These are phyloP conservation scores for Lophium mytilinum DNA, from an alignment of 495 filamentous ascomycete genomes.

Conservation along the genomic window DNA sequence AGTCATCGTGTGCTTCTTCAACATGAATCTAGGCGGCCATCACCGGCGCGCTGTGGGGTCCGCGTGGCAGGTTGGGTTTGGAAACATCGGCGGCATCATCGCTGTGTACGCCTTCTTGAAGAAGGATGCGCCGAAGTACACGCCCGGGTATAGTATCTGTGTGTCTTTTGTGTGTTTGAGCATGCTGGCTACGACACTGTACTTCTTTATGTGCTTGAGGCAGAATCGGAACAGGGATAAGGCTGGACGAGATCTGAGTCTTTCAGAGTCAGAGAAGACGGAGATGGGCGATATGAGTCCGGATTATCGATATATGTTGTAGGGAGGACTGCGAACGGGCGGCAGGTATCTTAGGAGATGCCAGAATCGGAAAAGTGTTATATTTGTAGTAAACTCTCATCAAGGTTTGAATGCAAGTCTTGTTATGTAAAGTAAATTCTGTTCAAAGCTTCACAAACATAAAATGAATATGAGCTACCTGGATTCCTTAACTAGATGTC, in stretches of 20 bases:
- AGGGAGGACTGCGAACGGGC: neutral
- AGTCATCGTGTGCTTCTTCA: slow-evolving; percentile 85
- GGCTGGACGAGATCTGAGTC: slow-evolving; percentile 40
- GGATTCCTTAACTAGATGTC: too few relatives aligned
- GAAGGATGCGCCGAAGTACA: slow-evolving; percentile 63
- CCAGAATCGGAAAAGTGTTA: too few relatives aligned
- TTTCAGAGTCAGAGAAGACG: slow-evolving; percentile 67
- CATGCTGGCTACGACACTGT: slow-evolving; percentile 50
- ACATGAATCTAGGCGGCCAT: slow-evolving; percentile 86
- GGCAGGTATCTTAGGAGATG: too few relatives aligned
- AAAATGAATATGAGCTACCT: too few relatives aligned
- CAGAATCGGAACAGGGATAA: slow-evolving; percentile 62
- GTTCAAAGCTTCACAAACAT: too few relatives aligned
- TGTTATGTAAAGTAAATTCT: too few relatives aligned
- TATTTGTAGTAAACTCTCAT: too few relatives aligned
- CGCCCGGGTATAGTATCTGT: slow-evolving; percentile 69
- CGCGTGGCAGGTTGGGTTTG: slow-evolving; percentile 86
- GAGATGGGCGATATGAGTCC: slow-evolving; percentile 63
- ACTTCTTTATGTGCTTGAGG: slow-evolving; percentile 48
- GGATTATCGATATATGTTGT: slow-evolving; percentile 53
- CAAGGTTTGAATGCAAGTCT: too few relatives aligned
- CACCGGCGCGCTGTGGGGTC: slow-evolving; percentile 73
- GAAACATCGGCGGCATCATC: slow-evolving; percentile 93
- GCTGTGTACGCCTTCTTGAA: slow-evolving; percentile 72
- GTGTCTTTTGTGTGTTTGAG: slow-evolving; percentile 66